These are phyloP conservation scores for Ganoderma meredithae DNA, from an alignment of 1,284 basidiomycete species.

Conservation along the genomic window DNA sequence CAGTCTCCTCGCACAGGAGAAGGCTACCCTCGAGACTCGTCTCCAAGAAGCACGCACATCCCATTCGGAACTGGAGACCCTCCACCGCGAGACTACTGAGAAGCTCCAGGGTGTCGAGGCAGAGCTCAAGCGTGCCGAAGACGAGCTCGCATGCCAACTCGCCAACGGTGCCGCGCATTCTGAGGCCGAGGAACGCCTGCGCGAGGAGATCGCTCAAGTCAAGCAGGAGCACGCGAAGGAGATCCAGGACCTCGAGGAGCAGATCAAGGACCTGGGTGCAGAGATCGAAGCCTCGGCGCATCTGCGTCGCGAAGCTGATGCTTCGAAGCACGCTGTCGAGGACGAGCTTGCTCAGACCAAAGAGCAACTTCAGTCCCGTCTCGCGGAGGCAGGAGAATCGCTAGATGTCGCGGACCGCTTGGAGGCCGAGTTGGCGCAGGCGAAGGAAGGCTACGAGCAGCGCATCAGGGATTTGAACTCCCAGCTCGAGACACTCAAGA, in stretches of 20 bases:
- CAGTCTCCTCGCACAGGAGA: conserved; percentile 30
- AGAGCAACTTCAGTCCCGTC: conserved; percentile 35
- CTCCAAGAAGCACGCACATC: conserved; percentile 35
- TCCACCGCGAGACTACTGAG: conserved; percentile 33
- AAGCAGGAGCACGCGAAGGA: conserved; percentile 50
- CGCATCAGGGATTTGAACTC: conserved; percentile 25
- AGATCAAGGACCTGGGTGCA: conserved; percentile 43
- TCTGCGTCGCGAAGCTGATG: conserved; percentile 38
- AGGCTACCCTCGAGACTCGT: conserved; percentile 39
- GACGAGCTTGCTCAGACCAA: conserved; percentile 33
- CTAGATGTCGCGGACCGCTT: conserved; percentile 30
- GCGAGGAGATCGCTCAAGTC: conserved; percentile 43
- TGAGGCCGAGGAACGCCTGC: conserved; percentile 32
- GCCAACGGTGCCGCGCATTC: conserved; percentile 29
- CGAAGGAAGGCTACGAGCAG: conserved; percentile 28
- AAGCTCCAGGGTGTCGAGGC: conserved; percentile 35
- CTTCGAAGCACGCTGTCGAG: conserved; percentile 30
- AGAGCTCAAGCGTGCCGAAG: conserved; percentile 36
- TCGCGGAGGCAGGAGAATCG: conserved; percentile 36
- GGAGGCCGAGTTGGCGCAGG: conserved; percentile 32
- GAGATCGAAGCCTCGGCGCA: conserved; percentile 46
- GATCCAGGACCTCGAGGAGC: conserved; percentile 45
- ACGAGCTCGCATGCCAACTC: conserved; percentile 34
- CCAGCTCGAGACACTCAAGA: conserved; percentile 19
- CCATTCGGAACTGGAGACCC: conserved; percentile 32